Evolutionary conservation across 148 eudicot species (phyloP), one percentile per base, ranked within the genome.

Genomic region (Cornus florida): DNA sequence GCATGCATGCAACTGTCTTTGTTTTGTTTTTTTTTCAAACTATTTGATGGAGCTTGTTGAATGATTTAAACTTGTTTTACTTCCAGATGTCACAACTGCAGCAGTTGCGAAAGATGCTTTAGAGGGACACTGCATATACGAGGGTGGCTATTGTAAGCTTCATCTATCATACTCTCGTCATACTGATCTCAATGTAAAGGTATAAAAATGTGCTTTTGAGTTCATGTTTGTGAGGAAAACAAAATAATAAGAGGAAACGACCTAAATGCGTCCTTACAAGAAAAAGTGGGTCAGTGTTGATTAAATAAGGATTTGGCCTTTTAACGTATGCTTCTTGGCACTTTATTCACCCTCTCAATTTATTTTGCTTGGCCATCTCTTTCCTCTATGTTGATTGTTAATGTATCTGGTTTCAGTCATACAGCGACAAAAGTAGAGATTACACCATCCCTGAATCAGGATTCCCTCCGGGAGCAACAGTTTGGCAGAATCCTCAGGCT

Each of bases 141-240:
- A 93, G 89, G 97, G 95, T 86, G 97, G 97, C 88, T 93, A 88
- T 86, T 93, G 97, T 89, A 93, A 93, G 95, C 97, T 93, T 90
- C 97, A 91, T 86, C 93, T 93, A 85, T 86, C 97, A 86, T 91
- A 93, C 88, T 93, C 97, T 88, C 97, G 92, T 82, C 93, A 93
- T 89, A 93, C 95, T 93, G 95, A 93, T 90, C 97, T 93, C 86
- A 93, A 87, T 88, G 86, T 93, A 65, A 91, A 91, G 97, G 97
- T 93, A 91, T 83, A 80, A 75, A 70, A 57, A 75, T 79, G 76
- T 82, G 85, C 46, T 85, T 79, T 88, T 72, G 73, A 82, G 73
- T 83, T 79, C 66, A 81, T 79, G 60, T 57, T 74, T 33, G 60
- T 57, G 28, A 28, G 28, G 28, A n/a, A 43, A 43, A 80, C 75